Percentiles rank a stretch among this genome's conserved stretches.
Conservation (phyloP, 1,139 yeast genomes). For the Hyphopichia fennica region DNA sequence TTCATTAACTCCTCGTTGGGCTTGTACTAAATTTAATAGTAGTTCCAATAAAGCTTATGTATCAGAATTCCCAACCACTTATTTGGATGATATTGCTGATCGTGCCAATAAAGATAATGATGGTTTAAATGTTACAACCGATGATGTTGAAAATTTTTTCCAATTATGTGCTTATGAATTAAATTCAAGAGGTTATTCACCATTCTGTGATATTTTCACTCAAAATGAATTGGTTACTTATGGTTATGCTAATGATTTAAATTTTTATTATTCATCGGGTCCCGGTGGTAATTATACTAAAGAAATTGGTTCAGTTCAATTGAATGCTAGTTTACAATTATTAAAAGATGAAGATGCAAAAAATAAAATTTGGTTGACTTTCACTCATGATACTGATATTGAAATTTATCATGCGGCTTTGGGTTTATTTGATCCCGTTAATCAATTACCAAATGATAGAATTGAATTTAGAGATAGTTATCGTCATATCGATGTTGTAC, state of each 20-base stretch:
- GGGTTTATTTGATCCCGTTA: constrained; percentile 39
- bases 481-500: constrained; percentile 48
- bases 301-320: constrained; percentile 29
- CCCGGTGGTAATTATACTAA: constrained; percentile 22
- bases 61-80: constrained; percentile 21
- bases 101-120: constrained; percentile 43
- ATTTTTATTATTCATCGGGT: constrained; percentile 29
- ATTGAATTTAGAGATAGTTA: constrained; percentile 42
- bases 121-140: constrained; percentile 33
- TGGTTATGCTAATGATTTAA: constrained; percentile 44
- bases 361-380: constrained; percentile 43
- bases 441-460: constrained; percentile 31
- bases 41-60: constrained; percentile 9
- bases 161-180: constrained; percentile 50
- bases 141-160: constrained; percentile 40
- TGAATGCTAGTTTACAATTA: constrained; percentile 31
- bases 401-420: constrained; percentile 48
- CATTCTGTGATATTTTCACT: constrained; percentile 48
- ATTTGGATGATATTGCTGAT: constrained; percentile 37
- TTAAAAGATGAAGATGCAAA: constrained; percentile 22
- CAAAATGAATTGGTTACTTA: constrained; percentile 50
- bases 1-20: constrained; percentile 30
- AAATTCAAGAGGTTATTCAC: constrained; percentile 47
- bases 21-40: constrained; percentile 19
- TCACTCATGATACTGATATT: constrained; percentile 59